Evolutionary conservation across 2,329 filamentous ascomycete genomes (phyloP).

Genomic region (Arthrobotrys pseudoclavata): DNA sequence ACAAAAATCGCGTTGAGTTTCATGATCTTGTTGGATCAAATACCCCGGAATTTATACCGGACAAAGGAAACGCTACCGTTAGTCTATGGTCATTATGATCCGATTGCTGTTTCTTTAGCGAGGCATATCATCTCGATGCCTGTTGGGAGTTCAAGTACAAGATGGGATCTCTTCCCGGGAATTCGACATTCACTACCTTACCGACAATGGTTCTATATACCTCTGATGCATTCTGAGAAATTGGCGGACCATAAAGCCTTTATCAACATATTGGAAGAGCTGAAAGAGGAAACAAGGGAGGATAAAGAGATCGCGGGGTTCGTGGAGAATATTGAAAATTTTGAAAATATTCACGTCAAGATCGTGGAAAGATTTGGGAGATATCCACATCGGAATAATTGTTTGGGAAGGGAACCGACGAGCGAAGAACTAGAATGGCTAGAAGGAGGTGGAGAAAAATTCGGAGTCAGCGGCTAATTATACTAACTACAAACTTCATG

Average conservation of each 20-base stretch:
- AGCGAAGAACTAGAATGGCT: conserved; percentile 71
- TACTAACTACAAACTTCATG: too few relatives aligned
- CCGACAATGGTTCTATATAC: conserved; percentile 73
- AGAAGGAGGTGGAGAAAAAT: conserved; percentile 65
- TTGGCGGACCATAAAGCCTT: conserved; percentile 68
- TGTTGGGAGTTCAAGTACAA: conserved; percentile 63
- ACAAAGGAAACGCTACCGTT: conserved; percentile 66
- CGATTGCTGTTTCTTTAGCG: conserved; percentile 66
- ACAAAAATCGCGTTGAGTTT: conserved; percentile 67
- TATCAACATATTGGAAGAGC: conserved; percentile 39
- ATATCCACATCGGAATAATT: conserved; percentile 73
- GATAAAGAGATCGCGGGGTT: conserved; percentile 65
- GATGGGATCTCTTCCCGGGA: conserved; percentile 65
- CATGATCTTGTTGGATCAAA: conserved; percentile 74
- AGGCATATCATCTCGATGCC: conserved; percentile 65
- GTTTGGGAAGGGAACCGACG: conserved; percentile 69
- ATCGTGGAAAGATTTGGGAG: conserved; percentile 72
- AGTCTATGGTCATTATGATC: conserved; percentile 73
- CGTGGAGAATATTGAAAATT: conserved; percentile 64
- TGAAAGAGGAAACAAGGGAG: conserved; percentile 63
- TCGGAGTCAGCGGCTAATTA: conserved; percentile 36
- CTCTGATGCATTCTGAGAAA: conserved; percentile 74
- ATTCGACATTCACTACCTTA: conserved; percentile 63
- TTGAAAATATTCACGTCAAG: conserved; percentile 69
- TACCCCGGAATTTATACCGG: conserved; percentile 75